Evolutionary conservation across 305 asterid genomes (phyloP), one percentile per base, ranked within the genome.

Genomic region (Solanum chacoense): DNA sequence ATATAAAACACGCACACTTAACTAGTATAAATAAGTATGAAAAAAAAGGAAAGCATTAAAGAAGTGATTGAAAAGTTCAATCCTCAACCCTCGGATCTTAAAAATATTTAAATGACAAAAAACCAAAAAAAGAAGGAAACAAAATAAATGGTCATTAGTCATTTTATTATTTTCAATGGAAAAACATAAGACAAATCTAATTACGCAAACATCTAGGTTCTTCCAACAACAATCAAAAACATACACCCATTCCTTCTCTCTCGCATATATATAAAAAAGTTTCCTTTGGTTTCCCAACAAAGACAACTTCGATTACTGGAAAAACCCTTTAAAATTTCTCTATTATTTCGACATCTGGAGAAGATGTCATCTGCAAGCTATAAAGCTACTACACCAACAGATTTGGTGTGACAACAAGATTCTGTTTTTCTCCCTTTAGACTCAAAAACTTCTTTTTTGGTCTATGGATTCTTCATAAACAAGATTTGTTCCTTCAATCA

Each of bases 171-270:
- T 18, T 36, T 24, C 34, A 45, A 50, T 9, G 86, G 34, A 29
- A 50, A 83, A 83, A 7, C 22, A 31, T 5, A 13, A 84, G 73
- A 50, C 73, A 84, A 84, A 84, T 84, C 87, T 11, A 84, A 84
- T 11, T 31, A 84, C 42, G 74, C 87, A 84, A 31, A 84, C 87
- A 84, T 84, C 87, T 84, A 84, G 87, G 87, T 84, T 84, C 45
- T 22, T 84, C 87, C 74, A 55, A 32, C 87, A 45, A 29, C 73
- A 83, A 83, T 50, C 0, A 83, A 50, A 45, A 11, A 50, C 87
- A 31, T 6, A 83, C 87, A 50, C 42, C 87, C 20, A 45, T 11
- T 7, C 22, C 26, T 32, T 26, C 24, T 26, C 69, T 79, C 65
- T 79, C 65, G 6, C 24, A 4, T 35, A 22, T 35, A 22, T 1